These are phyloP conservation scores for Neofusicoccum cordaticola DNA, from an alignment of 2,329 filamentous ascomycete genomes.

Conservation along the genomic window DNA sequence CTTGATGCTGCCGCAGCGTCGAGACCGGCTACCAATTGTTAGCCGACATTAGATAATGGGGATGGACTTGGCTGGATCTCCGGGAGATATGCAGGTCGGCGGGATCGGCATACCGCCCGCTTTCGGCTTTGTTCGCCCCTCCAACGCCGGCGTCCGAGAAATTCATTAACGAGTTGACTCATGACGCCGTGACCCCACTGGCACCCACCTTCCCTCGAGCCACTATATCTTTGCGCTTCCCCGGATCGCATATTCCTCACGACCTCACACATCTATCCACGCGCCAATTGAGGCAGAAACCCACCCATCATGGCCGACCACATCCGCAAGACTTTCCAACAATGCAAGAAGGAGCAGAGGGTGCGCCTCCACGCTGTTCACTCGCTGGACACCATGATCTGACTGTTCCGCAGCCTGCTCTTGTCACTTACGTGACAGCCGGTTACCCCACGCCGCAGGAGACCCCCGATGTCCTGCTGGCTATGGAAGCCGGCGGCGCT, in stretches of 20 bases:
- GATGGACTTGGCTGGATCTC: slow-evolving; percentile 1
- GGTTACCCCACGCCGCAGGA: slow-evolving; percentile 82
- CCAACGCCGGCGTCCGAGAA: slow-evolving; percentile 9
- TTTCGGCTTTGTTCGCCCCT: slow-evolving; percentile 16
- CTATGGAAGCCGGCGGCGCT: slow-evolving; percentile 87
- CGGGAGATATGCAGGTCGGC: background rate
- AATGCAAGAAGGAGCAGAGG: slow-evolving; percentile 50
- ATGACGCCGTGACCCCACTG: slow-evolving; percentile 12
- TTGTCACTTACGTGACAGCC: slow-evolving; percentile 95
- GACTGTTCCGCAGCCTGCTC: slow-evolving; percentile 59
- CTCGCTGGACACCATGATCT: slow-evolving; percentile 12
- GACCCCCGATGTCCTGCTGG: slow-evolving; percentile 79
- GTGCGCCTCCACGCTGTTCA: slow-evolving; percentile 23
- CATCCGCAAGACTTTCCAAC: slow-evolving; percentile 50
- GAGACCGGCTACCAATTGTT: background rate
- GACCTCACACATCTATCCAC: background rate
- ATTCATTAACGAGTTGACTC: slow-evolving; percentile 18
- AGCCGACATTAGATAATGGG: background rate
- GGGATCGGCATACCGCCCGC: slow-evolving; percentile 15
- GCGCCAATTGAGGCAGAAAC: slow-evolving; percentile 8
- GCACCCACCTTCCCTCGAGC: slow-evolving; percentile 1
- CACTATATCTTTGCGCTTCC: background rate
- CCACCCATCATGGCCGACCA: slow-evolving; percentile 39
- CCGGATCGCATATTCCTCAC: background rate
- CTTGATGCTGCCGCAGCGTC: background rate